phyloP scores from a whole-genome alignment of 495 filamentous ascomycete species.

The Penicillium diatomitis region DNA sequence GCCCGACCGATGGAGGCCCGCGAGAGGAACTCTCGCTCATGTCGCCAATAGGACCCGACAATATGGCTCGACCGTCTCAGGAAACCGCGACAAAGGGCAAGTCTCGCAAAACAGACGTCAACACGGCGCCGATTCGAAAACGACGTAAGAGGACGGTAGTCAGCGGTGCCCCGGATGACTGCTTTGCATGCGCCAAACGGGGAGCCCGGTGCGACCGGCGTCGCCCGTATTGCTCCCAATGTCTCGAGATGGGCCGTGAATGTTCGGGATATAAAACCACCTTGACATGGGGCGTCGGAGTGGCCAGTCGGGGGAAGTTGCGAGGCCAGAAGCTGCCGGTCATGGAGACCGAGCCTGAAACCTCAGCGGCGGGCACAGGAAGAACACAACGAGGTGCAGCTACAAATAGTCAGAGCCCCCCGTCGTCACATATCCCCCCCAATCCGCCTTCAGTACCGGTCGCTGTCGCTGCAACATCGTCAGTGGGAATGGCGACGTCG shows the following conservation, averaged over 20 bases:
- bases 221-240: conserved; percentile 91
- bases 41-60: conserved; percentile 13
- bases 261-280: conserved; percentile 97
- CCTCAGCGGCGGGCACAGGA: conserved; percentile 5
- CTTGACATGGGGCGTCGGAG: conserved; percentile 95
- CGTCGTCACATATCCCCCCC: conserved; percentile 4
- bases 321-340: conserved; percentile 82
- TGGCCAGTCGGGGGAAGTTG: conserved; percentile 93
- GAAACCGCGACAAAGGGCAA: conserved; percentile 20
- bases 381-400: conserved; percentile 5
- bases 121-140: conserved; percentile 45
- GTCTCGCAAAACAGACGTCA: conserved; percentile 20
- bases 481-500: background rate
- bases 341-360: conserved; percentile 25
- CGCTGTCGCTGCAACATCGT: background rate
- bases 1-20: conserved; percentile 9
- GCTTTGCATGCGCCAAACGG: conserved; percentile 83
- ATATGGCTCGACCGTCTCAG: conserved; percentile 3
- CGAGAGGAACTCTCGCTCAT: conserved; percentile 4
- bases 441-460: conserved; percentile 7
- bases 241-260: conserved; percentile 82
- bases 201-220: conserved; percentile 81
- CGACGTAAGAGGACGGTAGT: conserved; percentile 80
- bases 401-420: conserved; percentile 8
- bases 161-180: conserved; percentile 88